A percentile compares a stretch with the other conserved stretches of the same genome.
Evolutionary conservation across 805 yeast species (phyloP).

Genomic region (Pichia paraexigua): DNA sequence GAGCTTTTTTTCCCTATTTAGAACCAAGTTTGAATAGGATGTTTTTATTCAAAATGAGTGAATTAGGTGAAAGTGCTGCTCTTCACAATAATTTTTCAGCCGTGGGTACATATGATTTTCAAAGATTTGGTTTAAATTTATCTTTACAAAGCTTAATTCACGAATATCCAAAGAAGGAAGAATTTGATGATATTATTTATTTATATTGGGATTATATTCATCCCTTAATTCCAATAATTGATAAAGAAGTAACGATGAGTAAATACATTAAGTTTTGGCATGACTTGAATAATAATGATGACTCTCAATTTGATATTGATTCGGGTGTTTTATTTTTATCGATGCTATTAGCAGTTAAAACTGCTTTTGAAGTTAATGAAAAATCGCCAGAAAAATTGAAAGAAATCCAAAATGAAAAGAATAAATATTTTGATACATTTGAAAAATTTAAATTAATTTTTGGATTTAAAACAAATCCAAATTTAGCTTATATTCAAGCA

Average conservation of each 20-base stretch:
- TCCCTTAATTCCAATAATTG: constrained; percentile 11
- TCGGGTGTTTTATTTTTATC: constrained; percentile 8
- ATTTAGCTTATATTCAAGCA: constrained; percentile 9
- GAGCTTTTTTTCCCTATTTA: constrained; percentile 11
- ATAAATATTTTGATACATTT: constrained; percentile 3
- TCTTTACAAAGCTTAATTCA: not conserved
- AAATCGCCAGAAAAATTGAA: not conserved
- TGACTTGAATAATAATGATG: not conserved
- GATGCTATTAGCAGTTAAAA: constrained; percentile 11
- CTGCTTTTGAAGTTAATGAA: constrained; percentile 7
- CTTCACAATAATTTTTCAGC: constrained; percentile 1
- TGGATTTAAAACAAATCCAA: constrained; percentile 7
- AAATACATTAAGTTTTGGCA: constrained; percentile 9
- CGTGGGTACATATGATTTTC: constrained; percentile 3
- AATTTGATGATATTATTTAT: constrained; percentile 8
- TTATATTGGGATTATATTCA: constrained; percentile 11
- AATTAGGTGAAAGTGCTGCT: constrained; percentile 2
- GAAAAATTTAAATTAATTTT: constrained; percentile 9
- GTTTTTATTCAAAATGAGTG: constrained; percentile 10
- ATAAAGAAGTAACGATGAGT: constrained; percentile 1
- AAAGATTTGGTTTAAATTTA: not conserved
- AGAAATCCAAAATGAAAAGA: constrained; percentile 1
- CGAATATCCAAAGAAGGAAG: constrained; percentile 8
- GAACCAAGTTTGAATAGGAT: constrained; percentile 11
- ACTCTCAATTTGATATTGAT: constrained; percentile 10